Evolutionary conservation across 148 eudicot species (phyloP), one percentile per base, ranked within the genome.

Genomic region (Cornus controversa): DNA sequence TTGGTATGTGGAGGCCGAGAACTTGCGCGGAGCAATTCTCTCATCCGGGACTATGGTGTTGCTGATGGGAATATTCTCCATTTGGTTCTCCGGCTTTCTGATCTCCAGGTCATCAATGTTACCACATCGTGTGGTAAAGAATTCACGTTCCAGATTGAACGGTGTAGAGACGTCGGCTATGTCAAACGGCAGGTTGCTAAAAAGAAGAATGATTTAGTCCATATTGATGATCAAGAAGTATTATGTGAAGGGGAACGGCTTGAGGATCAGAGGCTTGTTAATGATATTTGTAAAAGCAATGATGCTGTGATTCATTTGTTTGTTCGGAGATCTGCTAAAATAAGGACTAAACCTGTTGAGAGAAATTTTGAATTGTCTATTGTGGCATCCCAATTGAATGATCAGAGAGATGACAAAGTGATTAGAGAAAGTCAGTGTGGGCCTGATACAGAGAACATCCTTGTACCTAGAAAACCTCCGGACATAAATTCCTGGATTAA

Each of bases 301-400:
- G 93, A 90, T 84, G 93, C 92, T 25, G 98, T 90, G 78, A 87
- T 96, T 77, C 98, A 89, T 80, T 87, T 96, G 93, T 67, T 91
- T 80, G 96, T 91, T 68, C 76, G 86, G 76, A 93, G 85, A 73
- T 75, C 93, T 6, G 88, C 91, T 42, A 93, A 93, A 77, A 83
- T 93, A 36, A 89, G 96, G 77, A 80, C 94, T 70, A 84, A 69
- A 67, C 97, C 93, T 9, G 87, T 90, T 16, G 93, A 85, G 20
- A 93, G 86, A 81, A 81, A 84, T 72, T 84, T 85, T 81, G 99
- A 93, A 84, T 72, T 93, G 88, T 90, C 92, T 31, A 79, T 95
- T 63, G 89, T 84, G 60, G 97, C 93, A 57, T 72, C 92, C 1
- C 78, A 81, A 42, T 67, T 74, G 77, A 82, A 76, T 66, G 80